Conservation (phyloP, 1,284 basidiomycete genomes). For the Puccinia sorghi region DNA sequence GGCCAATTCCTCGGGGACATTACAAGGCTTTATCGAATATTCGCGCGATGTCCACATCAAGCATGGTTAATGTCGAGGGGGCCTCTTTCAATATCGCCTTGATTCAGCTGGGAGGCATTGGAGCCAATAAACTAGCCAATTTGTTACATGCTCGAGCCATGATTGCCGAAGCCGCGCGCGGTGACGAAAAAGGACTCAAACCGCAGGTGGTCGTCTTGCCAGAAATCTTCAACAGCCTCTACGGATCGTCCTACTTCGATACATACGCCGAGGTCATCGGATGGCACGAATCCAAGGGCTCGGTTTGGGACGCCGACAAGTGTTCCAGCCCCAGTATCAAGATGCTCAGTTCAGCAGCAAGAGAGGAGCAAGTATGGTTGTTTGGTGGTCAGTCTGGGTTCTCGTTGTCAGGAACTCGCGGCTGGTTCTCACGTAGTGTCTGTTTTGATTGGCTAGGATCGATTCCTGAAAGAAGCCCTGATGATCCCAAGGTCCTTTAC, state of each 20-base stretch:
- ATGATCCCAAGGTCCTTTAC: constrained; percentile 67
- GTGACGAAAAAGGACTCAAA: constrained; percentile 53
- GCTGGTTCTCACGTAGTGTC: neutral
- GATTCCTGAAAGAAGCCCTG: constrained; percentile 76
- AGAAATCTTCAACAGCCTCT: constrained; percentile 95
- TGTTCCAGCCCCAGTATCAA: constrained; percentile 75
- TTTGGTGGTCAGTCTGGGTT: constrained; percentile 66
- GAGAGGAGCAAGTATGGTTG: constrained; percentile 78
- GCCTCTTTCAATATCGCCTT: constrained; percentile 29
- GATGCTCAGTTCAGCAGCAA: constrained; percentile 79
- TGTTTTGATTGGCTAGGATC: constrained; percentile 62
- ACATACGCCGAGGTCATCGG: constrained; percentile 79
- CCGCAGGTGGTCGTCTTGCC: constrained; percentile 85
- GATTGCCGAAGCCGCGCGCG: constrained; percentile 24
- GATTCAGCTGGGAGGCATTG: constrained; percentile 31
- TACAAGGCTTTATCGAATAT: neutral
- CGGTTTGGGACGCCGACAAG: constrained; percentile 64
- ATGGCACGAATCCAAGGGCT: constrained; percentile 62
- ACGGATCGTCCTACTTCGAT: constrained; percentile 76
- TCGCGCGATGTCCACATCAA: constrained; percentile 4
- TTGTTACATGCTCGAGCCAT: constrained; percentile 14
- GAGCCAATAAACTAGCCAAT: constrained; percentile 19
- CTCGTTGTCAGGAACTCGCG: neutral
- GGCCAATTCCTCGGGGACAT: neutral
- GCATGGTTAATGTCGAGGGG: neutral